phyloP scores from a whole-genome alignment of 352 stramenopile genomes.

The Phytophthora pisi region DNA sequence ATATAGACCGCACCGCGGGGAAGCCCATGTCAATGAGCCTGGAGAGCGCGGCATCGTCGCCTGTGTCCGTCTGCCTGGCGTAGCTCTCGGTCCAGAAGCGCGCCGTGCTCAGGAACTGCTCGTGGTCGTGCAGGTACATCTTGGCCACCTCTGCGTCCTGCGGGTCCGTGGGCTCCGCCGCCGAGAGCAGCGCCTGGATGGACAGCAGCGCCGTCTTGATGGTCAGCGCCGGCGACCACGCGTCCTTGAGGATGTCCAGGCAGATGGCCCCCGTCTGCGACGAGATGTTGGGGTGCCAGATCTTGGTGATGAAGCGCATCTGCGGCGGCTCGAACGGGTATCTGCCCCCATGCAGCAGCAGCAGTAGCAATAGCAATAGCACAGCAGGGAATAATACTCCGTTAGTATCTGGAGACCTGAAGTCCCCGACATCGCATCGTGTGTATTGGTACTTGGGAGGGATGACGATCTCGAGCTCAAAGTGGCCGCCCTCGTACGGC shows the following conservation, averaged over 20 bases:
- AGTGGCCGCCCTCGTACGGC: slow-evolving; percentile 88
- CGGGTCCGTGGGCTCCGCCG: slow-evolving; percentile 92
- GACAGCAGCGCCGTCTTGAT: slow-evolving; percentile 97
- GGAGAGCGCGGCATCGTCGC: slow-evolving; percentile 63
- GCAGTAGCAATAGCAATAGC: background rate
- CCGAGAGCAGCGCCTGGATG: slow-evolving; percentile 95
- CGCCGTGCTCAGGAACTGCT: slow-evolving; percentile 94
- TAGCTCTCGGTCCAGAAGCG: slow-evolving; percentile 97
- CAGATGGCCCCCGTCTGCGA: slow-evolving; percentile 98
- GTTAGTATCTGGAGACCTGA: background rate
- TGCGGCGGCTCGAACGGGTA: slow-evolving; percentile 97
- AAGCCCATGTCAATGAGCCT: slow-evolving; percentile 91
- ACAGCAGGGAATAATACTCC: background rate
- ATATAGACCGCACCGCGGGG: slow-evolving; percentile 46
- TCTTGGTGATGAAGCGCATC: slow-evolving; percentile 94
- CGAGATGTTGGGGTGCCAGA: slow-evolving; percentile 98
- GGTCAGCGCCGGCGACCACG: slow-evolving; percentile 95
- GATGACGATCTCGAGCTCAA: slow-evolving; percentile 95
- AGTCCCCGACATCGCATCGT: too few species aligned
- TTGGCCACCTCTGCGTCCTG: slow-evolving; percentile 96
- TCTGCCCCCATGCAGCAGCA: slow-evolving; percentile 21
- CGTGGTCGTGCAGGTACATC: slow-evolving; percentile 95
- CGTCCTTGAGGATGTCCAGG: slow-evolving; percentile 98
- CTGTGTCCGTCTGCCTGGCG: slow-evolving; percentile 72
- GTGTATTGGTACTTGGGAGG: slow-evolving; percentile 75